phyloP scores from a whole-genome alignment of 305 asterid genomes.

The Stenogyne calaminthoides region DNA sequence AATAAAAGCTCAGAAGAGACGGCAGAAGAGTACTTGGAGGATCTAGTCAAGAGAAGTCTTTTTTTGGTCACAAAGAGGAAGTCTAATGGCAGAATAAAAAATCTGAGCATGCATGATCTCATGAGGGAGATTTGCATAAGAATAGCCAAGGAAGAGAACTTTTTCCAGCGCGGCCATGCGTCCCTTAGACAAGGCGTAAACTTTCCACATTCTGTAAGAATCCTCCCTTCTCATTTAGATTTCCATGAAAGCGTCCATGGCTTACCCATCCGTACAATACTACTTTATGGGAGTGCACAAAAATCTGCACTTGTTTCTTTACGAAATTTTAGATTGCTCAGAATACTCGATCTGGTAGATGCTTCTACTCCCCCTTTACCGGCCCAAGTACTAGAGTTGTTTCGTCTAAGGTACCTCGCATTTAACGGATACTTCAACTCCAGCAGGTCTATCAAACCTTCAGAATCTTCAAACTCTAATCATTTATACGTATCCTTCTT shows the following conservation, averaged over 20 bases:
- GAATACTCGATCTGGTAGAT: not conserved
- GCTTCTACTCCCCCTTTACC: not conserved
- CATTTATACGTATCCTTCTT: not conserved
- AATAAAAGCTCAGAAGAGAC: conserved; percentile 2
- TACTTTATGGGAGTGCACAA: not conserved
- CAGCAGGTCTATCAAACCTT: not conserved
- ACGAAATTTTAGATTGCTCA: not conserved
- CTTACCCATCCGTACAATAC: not conserved
- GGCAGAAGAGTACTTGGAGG: not conserved
- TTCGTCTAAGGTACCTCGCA: conserved; percentile 20
- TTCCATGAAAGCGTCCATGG: not conserved
- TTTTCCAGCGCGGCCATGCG: too few relatives aligned
- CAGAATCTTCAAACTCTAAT: conserved; percentile 2
- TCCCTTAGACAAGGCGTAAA: not conserved
- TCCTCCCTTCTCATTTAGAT: too few relatives aligned
- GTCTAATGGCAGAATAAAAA: too few relatives aligned
- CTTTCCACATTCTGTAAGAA: not conserved
- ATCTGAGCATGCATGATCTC: too few relatives aligned
- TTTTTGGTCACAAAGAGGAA: not conserved
- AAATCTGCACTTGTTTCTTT: not conserved
- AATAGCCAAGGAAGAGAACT: too few relatives aligned
- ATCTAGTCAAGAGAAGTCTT: conserved; percentile 1
- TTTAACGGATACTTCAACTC: not conserved
- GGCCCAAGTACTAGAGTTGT: not conserved
- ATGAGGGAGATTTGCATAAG: too few relatives aligned